phyloP scores from a whole-genome alignment of 208 protist species.

The Angomonas deanei region DNA sequence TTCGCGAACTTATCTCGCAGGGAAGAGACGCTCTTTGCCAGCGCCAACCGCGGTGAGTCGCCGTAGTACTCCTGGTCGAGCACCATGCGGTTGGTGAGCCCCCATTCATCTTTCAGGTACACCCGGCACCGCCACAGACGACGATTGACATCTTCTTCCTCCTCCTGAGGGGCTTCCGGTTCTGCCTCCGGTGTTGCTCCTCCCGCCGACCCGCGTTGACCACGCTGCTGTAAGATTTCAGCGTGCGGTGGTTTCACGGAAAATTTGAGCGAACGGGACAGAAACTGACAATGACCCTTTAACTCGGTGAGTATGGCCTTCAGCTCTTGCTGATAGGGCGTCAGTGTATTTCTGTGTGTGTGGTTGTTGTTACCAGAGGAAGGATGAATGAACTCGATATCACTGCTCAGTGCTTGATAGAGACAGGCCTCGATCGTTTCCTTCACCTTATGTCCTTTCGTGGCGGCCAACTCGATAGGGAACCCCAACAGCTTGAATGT shows the following conservation, averaged over 20 bases:
- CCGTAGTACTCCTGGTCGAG: slow-evolving; percentile 40
- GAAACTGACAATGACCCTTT: slow-evolving; percentile 60
- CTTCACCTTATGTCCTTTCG: slow-evolving; percentile 27
- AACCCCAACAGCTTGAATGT: slow-evolving; percentile 82
- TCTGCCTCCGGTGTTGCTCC: slow-evolving; percentile 1
- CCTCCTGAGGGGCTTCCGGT: no score
- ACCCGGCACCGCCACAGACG: slow-evolving; percentile 69
- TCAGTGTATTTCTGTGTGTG: slow-evolving; percentile 6
- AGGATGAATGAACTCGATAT: slow-evolving; percentile 63
- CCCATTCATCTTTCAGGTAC: slow-evolving; percentile 86
- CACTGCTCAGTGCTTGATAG: slow-evolving; percentile 66
- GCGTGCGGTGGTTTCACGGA: slow-evolving; percentile 62
- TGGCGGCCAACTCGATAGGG: slow-evolving; percentile 72
- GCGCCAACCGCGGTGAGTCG: slow-evolving; percentile 47
- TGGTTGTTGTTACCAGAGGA: neutral
- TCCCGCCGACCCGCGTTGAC: neutral
- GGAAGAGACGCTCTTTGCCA: slow-evolving; percentile 48
- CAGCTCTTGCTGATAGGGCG: slow-evolving; percentile 65
- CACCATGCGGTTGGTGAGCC: slow-evolving; percentile 30
- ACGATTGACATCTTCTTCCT: no score
- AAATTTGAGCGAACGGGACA: slow-evolving; percentile 74
- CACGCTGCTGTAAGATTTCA: neutral
- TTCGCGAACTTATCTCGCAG: slow-evolving; percentile 44
- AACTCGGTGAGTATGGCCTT: slow-evolving; percentile 73
- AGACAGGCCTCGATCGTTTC: slow-evolving; percentile 57